A percentile compares a stretch with the other conserved stretches of the same genome.
Evolutionary conservation across 495 filamentous ascomycete species (phyloP).

Genomic region (Podospora anserina): DNA sequence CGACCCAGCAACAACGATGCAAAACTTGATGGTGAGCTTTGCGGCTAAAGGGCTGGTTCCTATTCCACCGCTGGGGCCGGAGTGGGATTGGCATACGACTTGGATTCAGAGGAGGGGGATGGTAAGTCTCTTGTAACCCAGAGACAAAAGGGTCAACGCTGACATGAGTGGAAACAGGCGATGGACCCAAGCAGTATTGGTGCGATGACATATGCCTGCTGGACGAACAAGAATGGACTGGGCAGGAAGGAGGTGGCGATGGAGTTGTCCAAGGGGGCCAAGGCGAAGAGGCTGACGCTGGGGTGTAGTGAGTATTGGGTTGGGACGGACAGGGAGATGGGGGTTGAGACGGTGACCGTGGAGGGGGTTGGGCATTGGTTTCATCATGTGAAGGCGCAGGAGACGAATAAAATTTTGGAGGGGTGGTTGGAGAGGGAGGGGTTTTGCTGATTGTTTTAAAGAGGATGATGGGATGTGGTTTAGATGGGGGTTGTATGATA

Average conservation of each 20-base stretch:
- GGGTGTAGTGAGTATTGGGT: background rate
- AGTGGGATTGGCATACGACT: background rate
- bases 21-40: background rate
- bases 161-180: background rate
- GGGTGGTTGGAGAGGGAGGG: background rate
- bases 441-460: background rate
- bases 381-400: background rate
- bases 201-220: background rate
- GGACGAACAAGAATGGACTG: background rate
- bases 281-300: conserved; percentile 1
- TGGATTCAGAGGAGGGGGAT: background rate
- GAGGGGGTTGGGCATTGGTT: background rate
- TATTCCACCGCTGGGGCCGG: background rate
- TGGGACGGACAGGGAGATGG: background rate
- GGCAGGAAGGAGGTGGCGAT: conserved; percentile 2
- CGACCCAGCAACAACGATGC: background rate
- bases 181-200: background rate
- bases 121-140: background rate
- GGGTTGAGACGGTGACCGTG: background rate
- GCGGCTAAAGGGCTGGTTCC: background rate
- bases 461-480: background rate
- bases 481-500: background rate
- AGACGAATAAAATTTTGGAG: background rate
- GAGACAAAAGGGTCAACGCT: background rate
- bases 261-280: background rate